Evolutionary conservation across 495 filamentous ascomycete genomes (phyloP).

Genomic region (Penicillium fimorum): DNA sequence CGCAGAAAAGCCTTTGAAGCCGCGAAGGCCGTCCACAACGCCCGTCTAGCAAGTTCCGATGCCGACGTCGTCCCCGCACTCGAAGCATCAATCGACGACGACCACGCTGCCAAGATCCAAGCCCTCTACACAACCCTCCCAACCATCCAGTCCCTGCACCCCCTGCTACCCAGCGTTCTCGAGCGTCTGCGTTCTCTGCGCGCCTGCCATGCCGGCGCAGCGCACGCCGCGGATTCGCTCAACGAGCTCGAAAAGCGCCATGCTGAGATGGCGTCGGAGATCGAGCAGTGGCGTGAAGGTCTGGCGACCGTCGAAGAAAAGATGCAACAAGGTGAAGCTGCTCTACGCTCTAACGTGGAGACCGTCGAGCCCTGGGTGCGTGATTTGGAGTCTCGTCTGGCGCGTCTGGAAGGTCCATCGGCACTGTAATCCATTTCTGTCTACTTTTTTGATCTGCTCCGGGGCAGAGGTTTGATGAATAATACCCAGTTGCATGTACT

Average conservation of each 20-base stretch:
- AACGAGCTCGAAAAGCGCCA: slow-evolving; percentile 75
- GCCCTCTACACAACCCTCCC: slow-evolving; percentile 86
- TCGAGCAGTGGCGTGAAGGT: slow-evolving; percentile 82
- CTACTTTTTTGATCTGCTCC: slow-evolving; percentile 7
- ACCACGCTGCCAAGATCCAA: slow-evolving; percentile 82
- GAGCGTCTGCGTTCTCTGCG: slow-evolving; percentile 82
- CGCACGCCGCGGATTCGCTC: slow-evolving; percentile 75
- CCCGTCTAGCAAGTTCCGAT: slow-evolving; percentile 47
- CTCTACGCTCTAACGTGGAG: slow-evolving; percentile 74
- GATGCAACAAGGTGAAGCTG: slow-evolving; percentile 63
- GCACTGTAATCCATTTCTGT: slow-evolving; percentile 11
- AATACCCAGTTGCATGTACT: slow-evolving; percentile 15
- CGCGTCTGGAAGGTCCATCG: slow-evolving; percentile 41
- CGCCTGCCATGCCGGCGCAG: slow-evolving; percentile 82
- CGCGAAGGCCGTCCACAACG: slow-evolving; percentile 64
- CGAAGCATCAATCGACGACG: slow-evolving; percentile 45
- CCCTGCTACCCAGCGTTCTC: slow-evolving; percentile 79
- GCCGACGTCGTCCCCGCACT: slow-evolving; percentile 24
- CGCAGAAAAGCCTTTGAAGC: slow-evolving; percentile 66
- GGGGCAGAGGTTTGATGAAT: slow-evolving; percentile 9
- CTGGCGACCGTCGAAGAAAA: slow-evolving; percentile 74
- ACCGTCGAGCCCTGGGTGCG: slow-evolving; percentile 86
- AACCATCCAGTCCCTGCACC: slow-evolving; percentile 83
- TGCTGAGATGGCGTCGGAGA: slow-evolving; percentile 76
- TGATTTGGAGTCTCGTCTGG: slow-evolving; percentile 75